Percentiles rank a stretch among this genome's conserved stretches.
phyloP scores from a whole-genome alignment of 1,284 basidiomycete genomes.

The Ustilago nuda region DNA sequence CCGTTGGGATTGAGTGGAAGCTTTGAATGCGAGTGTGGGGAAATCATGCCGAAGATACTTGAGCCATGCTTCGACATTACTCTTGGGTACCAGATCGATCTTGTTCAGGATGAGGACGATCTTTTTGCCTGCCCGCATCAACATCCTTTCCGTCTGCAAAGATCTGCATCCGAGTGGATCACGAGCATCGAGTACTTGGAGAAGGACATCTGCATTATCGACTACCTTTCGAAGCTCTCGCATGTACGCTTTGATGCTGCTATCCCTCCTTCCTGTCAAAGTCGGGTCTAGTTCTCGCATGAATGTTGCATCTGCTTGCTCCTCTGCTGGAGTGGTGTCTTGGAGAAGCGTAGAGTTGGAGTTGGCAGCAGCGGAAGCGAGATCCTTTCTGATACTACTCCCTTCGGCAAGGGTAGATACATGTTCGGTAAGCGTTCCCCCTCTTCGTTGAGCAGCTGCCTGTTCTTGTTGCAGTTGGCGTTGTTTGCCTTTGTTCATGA shows the following conservation, averaged over 20 bases:
- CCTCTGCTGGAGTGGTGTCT: not conserved
- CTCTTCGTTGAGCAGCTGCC: slow-evolving; percentile 14
- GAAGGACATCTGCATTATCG: slow-evolving; percentile 89
- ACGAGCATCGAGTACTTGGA: slow-evolving; percentile 67
- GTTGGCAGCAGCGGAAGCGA: slow-evolving; percentile 27
- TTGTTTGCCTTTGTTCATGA: slow-evolving; percentile 46
- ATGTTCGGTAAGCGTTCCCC: not conserved
- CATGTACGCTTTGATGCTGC: slow-evolving; percentile 69
- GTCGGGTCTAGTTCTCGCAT: slow-evolving; percentile 35
- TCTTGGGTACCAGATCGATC: slow-evolving; percentile 80
- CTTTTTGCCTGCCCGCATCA: slow-evolving; percentile 58
- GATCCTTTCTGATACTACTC: slow-evolving; percentile 23
- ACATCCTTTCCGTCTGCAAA: slow-evolving; percentile 57
- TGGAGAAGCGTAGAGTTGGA: slow-evolving; percentile 20
- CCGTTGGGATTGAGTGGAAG: slow-evolving; percentile 85
- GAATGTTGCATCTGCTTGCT: slow-evolving; percentile 6
- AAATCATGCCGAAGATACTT: slow-evolving; percentile 89
- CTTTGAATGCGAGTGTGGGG: slow-evolving; percentile 93
- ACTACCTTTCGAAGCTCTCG: slow-evolving; percentile 85
- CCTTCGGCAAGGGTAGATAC: slow-evolving; percentile 2
- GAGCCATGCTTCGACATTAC: slow-evolving; percentile 91
- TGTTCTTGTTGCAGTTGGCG: slow-evolving; percentile 36
- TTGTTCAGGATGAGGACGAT: slow-evolving; percentile 60
- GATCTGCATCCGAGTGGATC: slow-evolving; percentile 73
- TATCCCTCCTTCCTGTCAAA: slow-evolving; percentile 56